Evolutionary conservation across 805 yeast genomes (phyloP).

Genomic region (Pichia rugopelliculosa): DNA sequence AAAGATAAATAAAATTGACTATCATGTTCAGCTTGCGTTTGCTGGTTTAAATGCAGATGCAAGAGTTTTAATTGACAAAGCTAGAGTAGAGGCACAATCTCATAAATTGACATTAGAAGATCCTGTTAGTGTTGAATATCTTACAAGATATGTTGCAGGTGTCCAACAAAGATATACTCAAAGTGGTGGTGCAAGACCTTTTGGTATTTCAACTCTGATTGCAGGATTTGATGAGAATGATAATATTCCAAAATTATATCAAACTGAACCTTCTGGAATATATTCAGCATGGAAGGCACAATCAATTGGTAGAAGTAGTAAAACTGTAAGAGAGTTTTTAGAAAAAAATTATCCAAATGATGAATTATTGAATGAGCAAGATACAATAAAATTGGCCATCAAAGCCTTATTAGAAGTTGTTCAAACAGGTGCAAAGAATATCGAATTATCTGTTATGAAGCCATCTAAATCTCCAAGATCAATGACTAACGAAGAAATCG

Average conservation of each 20-base stretch:
- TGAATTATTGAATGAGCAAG: constrained; percentile 44
- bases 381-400: constrained; percentile 72
- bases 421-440: constrained; percentile 95
- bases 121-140: constrained; percentile 82
- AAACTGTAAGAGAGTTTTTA: constrained; percentile 90
- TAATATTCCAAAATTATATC: constrained; percentile 71
- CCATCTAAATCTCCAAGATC: constrained; percentile 55
- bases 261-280: constrained; percentile 96
- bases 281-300: constrained; percentile 97
- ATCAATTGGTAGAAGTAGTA: constrained; percentile 90
- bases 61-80: constrained; percentile 86
- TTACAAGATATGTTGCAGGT: constrained; percentile 94
- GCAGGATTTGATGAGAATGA: constrained; percentile 94
- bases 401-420: constrained; percentile 91
- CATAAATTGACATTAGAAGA: constrained; percentile 92
- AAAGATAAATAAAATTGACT: constrained; percentile 85
- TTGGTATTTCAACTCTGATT: constrained; percentile 90
- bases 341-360: constrained; percentile 65
- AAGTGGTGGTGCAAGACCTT: constrained; percentile 97
- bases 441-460: constrained; percentile 82
- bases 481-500: constrained; percentile 65
- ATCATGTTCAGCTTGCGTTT: constrained; percentile 85
- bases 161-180: constrained; percentile 96
- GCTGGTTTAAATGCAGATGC: constrained; percentile 99
- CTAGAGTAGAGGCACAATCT: constrained; percentile 94